Evolutionary conservation across 192 early-diverging fungal species (phyloP).

Genomic region (Podila epigama): DNA sequence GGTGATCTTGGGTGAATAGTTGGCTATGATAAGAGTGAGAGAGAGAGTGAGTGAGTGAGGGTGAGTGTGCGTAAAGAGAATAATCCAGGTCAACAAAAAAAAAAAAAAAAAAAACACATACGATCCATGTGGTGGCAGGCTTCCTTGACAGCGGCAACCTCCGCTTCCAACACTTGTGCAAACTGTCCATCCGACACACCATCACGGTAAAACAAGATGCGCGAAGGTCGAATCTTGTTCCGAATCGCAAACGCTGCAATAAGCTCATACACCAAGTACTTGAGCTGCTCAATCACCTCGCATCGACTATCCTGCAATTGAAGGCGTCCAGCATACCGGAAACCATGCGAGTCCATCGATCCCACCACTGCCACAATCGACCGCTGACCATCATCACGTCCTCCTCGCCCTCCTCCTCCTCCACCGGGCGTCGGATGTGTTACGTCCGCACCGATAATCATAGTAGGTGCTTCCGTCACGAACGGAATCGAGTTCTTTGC

Average conservation of each 20-base stretch:
- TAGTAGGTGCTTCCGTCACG: constrained; percentile 61
- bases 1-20: constrained; percentile 78
- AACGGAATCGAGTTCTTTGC: neutral
- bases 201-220: constrained; percentile 85
- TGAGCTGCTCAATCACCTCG: constrained; percentile 49
- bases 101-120: constrained; percentile 56
- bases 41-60: neutral
- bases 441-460: constrained; percentile 89
- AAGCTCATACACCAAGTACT: constrained; percentile 52
- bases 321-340: constrained; percentile 17
- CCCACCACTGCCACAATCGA: constrained; percentile 41
- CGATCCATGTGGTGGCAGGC: constrained; percentile 16
- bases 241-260: constrained; percentile 56
- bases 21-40: neutral
- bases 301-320: constrained; percentile 13
- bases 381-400: too few relatives aligned
- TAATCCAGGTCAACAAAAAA: constrained; percentile 20
- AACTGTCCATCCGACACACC: constrained; percentile 87
- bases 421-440: constrained; percentile 78
- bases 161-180: constrained; percentile 63
- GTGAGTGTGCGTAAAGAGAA: neutral
- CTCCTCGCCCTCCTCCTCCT: too few relatives aligned
- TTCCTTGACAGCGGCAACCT: constrained; percentile 71
- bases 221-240: constrained; percentile 55
- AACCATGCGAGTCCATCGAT: constrained; percentile 28